Base-by-base conservation (phyloP, 495 filamentous ascomycete species). In the Rusavskia elegans region DNA sequence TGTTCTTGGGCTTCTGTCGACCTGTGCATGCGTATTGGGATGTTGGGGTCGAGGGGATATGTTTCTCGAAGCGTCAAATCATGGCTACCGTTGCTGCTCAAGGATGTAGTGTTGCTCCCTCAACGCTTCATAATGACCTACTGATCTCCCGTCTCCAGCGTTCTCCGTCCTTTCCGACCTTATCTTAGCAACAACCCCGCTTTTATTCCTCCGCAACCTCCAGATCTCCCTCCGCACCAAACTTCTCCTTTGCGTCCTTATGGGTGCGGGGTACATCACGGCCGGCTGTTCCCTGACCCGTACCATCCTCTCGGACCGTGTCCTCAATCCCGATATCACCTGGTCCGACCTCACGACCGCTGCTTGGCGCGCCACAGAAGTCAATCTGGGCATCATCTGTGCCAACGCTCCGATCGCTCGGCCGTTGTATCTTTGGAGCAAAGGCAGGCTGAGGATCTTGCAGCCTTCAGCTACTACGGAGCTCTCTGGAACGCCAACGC, bases 161-260 rank as follows among this genome's bases (percentile, higher is more conserved):
- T 55, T 55, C 48, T 55, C 53, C 3, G 50, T 49, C 49, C 49
- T 55, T 8, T 42, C 61, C 0, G 65, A 69, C 50, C 55, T 67
- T 16, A 54, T 67, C 49, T 52, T 65, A 5, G 66, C 66, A n/a
- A 52, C 61, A 9, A 65, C 62, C 19, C 66, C 66, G 0, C 45
- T 63, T 27, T 58, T 69, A 45, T 67, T 69, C 45, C 59, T 64
- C n/a, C 52, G 58, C 42, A 44, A 66, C 2, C 37, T 55, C 7
- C 54, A 52, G n/a, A 52, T 55, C 49, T 65, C 61, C 23, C 50
- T 59, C 4, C 59, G 60, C 21, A 60, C 57, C 3, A 69, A 64
- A 53, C 23, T 70, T 30, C 59, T 63, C 9, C 46, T 70, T 10
- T 67, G 63, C 39, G 51, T 66, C 17, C 53, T 65, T 5, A 65